Percentiles rank a stretch among this genome's conserved stretches.
Evolutionary conservation across 2,329 filamentous ascomycete species (phyloP).

Genomic region (Polytolypa hystricis): DNA sequence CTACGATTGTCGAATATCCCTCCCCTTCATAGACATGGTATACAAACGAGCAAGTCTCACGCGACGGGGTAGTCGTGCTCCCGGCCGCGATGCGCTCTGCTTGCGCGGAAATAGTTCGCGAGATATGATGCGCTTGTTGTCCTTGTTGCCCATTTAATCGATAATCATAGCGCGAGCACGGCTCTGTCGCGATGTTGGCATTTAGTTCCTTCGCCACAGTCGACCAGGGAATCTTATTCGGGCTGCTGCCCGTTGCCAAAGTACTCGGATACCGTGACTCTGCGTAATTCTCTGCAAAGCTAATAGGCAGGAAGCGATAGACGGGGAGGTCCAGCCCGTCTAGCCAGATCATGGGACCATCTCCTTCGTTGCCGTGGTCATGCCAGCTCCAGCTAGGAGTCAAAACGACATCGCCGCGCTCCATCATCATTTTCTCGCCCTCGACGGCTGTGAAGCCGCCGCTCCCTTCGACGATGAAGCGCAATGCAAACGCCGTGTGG

Average conservation of each 20-base stretch:
- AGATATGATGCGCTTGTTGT: too few species aligned
- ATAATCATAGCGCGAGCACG: too few species aligned
- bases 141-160: too few species aligned
- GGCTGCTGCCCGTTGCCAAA: too few species aligned
- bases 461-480: slow-evolving; percentile 48
- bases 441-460: slow-evolving; percentile 49
- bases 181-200: too few species aligned
- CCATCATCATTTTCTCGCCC: slow-evolving; percentile 41
- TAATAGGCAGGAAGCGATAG: slow-evolving; percentile 41
- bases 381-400: slow-evolving; percentile 51
- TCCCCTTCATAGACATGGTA: slow-evolving; percentile 43
- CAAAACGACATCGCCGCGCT: slow-evolving; percentile 45
- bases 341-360: slow-evolving; percentile 46
- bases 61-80: slow-evolving; percentile 25
- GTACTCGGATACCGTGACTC: slow-evolving; percentile 39
- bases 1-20: slow-evolving; percentile 33
- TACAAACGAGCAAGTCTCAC: slow-evolving; percentile 43
- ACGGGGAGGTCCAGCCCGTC: slow-evolving; percentile 45
- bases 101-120: slow-evolving; percentile 34
- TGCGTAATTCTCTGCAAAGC: slow-evolving; percentile 44
- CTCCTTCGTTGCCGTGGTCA: slow-evolving; percentile 49
- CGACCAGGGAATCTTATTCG: slow-evolving; percentile 40
- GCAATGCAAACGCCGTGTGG: slow-evolving; percentile 45
- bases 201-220: too few species aligned
- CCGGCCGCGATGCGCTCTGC: slow-evolving; percentile 36